These are phyloP conservation scores for Phellinidium pouzarii DNA, from an alignment of 1,284 basidiomycete genomes.

Conservation along the genomic window DNA sequence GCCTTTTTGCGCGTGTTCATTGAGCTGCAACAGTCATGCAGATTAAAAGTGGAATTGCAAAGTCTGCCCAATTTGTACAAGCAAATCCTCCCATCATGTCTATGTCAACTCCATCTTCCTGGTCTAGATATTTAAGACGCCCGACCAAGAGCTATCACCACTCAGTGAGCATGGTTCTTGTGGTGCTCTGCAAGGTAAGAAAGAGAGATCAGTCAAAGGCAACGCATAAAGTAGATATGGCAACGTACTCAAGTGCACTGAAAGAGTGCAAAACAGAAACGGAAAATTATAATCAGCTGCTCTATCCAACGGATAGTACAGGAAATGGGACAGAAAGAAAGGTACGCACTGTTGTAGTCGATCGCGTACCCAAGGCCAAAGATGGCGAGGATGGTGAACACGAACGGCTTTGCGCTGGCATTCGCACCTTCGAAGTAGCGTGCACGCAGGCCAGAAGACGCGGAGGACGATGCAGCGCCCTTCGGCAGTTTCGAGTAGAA, in stretches of 20 bases:
- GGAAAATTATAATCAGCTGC: slow-evolving; percentile 10
- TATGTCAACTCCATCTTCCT: background rate
- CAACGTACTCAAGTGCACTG: slow-evolving; percentile 75
- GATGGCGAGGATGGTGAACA: slow-evolving; percentile 66
- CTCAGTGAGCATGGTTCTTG: slow-evolving; percentile 78
- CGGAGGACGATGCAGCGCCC: slow-evolving; percentile 57
- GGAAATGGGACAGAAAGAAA: slow-evolving; percentile 5
- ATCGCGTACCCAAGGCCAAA: slow-evolving; percentile 85
- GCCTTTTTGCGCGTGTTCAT: too few relatives aligned
- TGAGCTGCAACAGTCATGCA: background rate
- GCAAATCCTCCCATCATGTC: background rate
- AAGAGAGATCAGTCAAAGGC: slow-evolving; percentile 14
- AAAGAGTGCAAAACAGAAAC: slow-evolving; percentile 1
- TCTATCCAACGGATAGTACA: slow-evolving; percentile 10
- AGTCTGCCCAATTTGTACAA: background rate
- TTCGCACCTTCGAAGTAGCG: slow-evolving; percentile 83
- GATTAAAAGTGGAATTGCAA: background rate
- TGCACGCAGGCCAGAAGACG: slow-evolving; percentile 66
- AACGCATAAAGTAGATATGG: background rate
- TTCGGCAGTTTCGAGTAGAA: slow-evolving; percentile 95
- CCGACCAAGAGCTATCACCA: background rate
- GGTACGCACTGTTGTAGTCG: slow-evolving; percentile 82
- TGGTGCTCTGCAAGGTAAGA: slow-evolving; percentile 60
- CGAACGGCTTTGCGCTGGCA: slow-evolving; percentile 70
- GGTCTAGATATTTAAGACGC: background rate